Conservation (phyloP, 2,329 filamentous ascomycete genomes). For the Ambrosiella xylebori region DNA sequence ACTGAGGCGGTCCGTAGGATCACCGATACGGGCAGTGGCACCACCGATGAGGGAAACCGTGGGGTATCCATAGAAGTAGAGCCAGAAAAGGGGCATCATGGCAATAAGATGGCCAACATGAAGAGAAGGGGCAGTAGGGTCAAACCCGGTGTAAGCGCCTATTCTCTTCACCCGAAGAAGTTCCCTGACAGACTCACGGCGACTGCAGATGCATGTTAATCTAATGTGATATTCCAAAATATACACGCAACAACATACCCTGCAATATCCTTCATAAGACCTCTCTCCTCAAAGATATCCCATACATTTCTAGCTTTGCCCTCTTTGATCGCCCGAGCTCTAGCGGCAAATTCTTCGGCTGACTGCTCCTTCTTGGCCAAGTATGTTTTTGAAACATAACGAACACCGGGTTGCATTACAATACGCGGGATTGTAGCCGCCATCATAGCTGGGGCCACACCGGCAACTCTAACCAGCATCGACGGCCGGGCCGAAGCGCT, state of each 20-base stretch:
- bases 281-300: conserved; percentile 51
- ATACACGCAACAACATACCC: conserved; percentile 37
- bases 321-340: conserved; percentile 29
- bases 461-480: not conserved
- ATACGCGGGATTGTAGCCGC: not conserved
- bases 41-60: conserved; percentile 53
- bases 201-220: conserved; percentile 17
- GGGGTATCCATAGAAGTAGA: conserved; percentile 59
- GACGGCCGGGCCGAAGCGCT: conserved; percentile 3
- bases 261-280: conserved; percentile 56
- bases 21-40: conserved; percentile 61
- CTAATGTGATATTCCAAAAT: not conserved
- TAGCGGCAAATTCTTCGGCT: conserved; percentile 29
- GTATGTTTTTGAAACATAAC: conserved; percentile 26
- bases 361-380: conserved; percentile 27
- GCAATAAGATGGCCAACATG: conserved; percentile 69
- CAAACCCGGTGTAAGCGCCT: conserved; percentile 64
- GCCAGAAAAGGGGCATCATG: conserved; percentile 70
- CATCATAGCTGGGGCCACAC: not conserved
- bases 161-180: conserved; percentile 49
- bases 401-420: conserved; percentile 13
- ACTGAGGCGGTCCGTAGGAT: conserved; percentile 53
- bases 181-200: conserved; percentile 37
- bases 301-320: conserved; percentile 39
- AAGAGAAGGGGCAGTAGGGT: conserved; percentile 63